A percentile compares a stretch with the other conserved stretches of the same genome.
Conservation (phyloP, 345 rosid species). For the Theobroma cacao region DNA sequence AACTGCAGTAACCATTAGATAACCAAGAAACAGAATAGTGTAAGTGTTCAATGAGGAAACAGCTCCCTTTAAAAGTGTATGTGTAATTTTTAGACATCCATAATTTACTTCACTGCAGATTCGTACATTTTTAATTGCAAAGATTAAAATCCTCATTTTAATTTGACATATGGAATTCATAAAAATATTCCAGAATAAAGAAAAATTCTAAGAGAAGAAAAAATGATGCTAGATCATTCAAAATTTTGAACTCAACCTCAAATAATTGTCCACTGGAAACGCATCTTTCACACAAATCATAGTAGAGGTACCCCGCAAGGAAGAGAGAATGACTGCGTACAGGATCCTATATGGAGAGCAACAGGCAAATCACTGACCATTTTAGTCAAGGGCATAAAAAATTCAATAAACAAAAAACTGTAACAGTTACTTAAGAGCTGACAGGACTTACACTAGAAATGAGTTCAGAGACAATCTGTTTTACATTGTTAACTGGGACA, state of each 20-base stretch:
- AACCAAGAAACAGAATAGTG: not conserved
- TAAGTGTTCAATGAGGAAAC: not conserved
- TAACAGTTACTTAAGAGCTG: constrained; percentile 2
- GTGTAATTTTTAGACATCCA: not conserved
- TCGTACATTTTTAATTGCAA: not conserved
- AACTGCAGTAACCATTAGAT: not conserved
- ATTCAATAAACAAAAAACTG: not conserved
- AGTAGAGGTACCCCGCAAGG: constrained; percentile 70
- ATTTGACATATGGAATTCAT: not conserved
- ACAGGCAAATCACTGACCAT: constrained; percentile 5
- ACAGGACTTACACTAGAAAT: constrained; percentile 53
- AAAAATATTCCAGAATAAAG: not conserved
- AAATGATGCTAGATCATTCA: not conserved
- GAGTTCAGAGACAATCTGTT: constrained; percentile 57
- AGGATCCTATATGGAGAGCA: constrained; percentile 48
- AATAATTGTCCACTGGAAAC: constrained; percentile 52
- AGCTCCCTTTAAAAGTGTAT: not conserved
- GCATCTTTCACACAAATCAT: constrained; percentile 75
- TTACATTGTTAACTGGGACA: constrained; percentile 48
- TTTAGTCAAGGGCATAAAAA: not conserved
- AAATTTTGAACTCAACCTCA: constrained; percentile 48
- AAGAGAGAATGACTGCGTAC: constrained; percentile 46
- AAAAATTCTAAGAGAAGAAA: not conserved
- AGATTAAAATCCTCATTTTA: not conserved
- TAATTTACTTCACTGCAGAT: not conserved